These are phyloP conservation scores for Rhododendron molle DNA, from an alignment of 148 eudicot species.

Conservation along the genomic window DNA sequence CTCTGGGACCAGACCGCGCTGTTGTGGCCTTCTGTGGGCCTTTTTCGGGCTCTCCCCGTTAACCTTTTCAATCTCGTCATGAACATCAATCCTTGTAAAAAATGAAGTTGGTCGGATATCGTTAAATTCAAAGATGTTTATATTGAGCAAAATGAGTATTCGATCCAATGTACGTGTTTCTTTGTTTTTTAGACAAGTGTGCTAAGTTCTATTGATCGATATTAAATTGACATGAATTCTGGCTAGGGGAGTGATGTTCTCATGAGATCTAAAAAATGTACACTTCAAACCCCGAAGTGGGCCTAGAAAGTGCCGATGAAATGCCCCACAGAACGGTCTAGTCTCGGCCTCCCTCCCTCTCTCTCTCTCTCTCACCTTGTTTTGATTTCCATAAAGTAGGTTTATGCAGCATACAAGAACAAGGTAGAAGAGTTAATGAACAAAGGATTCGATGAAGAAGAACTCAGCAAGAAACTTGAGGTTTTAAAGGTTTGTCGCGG, in stretches of 20 bases:
- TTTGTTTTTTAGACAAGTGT: background rate
- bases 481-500: conserved; percentile 44
- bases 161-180: background rate
- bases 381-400: conserved; percentile 25
- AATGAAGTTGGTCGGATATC: background rate
- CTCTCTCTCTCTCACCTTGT: background rate
- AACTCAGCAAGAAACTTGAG: conserved; percentile 47
- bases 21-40: background rate
- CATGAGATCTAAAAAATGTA: background rate
- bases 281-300: background rate
- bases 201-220: background rate
- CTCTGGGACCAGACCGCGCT: background rate
- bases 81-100: background rate
- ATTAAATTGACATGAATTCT: background rate
- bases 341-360: background rate
- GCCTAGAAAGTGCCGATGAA: background rate
- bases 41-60: background rate
- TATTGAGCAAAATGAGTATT: background rate
- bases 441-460: conserved; percentile 57
- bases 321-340: background rate
- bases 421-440: conserved; percentile 48
- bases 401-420: conserved; percentile 43
- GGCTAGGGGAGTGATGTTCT: background rate
- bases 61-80: background rate
- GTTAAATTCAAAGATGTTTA: background rate